Evolutionary conservation across 306 rosid species (phyloP), one percentile per base, ranked within the genome.

Genomic region (Bauhinia variegata): DNA sequence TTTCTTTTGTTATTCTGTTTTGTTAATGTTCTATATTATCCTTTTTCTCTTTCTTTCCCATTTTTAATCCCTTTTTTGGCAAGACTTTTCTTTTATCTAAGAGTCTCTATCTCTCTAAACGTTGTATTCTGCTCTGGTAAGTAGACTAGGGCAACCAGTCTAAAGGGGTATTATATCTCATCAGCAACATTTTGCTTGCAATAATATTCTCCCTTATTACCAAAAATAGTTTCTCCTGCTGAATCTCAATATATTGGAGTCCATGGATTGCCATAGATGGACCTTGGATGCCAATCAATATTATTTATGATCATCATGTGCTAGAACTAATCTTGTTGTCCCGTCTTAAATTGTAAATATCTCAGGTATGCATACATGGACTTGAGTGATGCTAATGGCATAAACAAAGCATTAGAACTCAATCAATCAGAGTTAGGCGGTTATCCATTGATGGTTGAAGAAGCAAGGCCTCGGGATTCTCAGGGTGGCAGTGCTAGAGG

Each of bases 331-430:
- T 54, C 41, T 17, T 39, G 11, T 65, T 57, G 47, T 64, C 49
- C 30, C n/a, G 47, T 70, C 49, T 70, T 57, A 68, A 19, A 38
- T 8, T 5, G n/a, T 12, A 10, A 44, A 44, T 2, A 31, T 51
- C 52, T 42, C 75, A 93, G 97, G 65, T 65, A 78, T 68, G 97
- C 99, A 2, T 93, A 90, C 75, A 1, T 93, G 70, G 99, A 93
- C 84, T 93, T 93, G 46, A 5, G 16, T 5, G 88, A 82, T 47
- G 13, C 15, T 0, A 73, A 63, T 17, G 9, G 76, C 54, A 9
- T 85, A 19, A 63, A 37, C 57, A 75, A 80, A 54, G 99, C 99
- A 5, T 54, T 93, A 0, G 96, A 83, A 62, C 78, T 88, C 23
- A 59, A 85, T 71, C 83, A 77, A 19, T 5, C 67, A 48, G 88